Evolutionary conservation across 768 basidiomycete genomes (phyloP).

Genomic region (Floccularia luteovirens): DNA sequence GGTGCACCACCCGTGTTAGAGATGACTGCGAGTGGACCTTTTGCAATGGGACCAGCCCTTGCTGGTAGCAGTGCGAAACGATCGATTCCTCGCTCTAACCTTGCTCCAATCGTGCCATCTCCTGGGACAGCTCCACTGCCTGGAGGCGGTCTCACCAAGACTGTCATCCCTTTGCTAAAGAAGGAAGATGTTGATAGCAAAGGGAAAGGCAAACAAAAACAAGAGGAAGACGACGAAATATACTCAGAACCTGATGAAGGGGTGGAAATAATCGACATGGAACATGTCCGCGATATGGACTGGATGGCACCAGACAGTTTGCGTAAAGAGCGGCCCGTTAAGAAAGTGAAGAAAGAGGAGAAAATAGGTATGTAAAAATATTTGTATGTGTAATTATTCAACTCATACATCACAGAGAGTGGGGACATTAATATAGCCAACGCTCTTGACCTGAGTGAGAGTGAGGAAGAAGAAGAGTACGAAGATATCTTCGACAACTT

Average conservation of each 20-base stretch:
- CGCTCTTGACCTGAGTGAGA: conserved; percentile 65
- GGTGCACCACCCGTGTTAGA: conserved; percentile 48
- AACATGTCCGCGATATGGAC: conserved; percentile 69
- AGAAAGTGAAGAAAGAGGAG: conserved; percentile 36
- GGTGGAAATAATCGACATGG: conserved; percentile 83
- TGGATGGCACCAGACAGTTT: conserved; percentile 85
- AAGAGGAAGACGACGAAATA: conserved; percentile 50
- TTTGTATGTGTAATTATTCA: neutral
- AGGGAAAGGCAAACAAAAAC: conserved; percentile 19
- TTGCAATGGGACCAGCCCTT: conserved; percentile 78
- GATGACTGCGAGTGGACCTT: conserved; percentile 84
- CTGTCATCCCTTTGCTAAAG: conserved; percentile 42
- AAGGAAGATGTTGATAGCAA: conserved; percentile 23
- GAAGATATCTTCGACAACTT: conserved; percentile 76
- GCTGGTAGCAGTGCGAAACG: conserved; percentile 49
- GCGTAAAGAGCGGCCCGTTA: conserved; percentile 33
- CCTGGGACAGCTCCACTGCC: conserved; percentile 30
- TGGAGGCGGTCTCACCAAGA: conserved; percentile 43
- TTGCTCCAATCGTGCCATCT: conserved; percentile 37
- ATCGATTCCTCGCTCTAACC: conserved; percentile 46
- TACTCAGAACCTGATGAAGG: conserved; percentile 88
- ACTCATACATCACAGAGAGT: neutral
- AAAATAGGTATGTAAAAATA: conserved; percentile 15
- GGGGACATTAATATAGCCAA: conserved; percentile 41
- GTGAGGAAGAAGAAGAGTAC: conserved; percentile 73